phyloP scores from a whole-genome alignment of 2,329 filamentous ascomycete genomes.

The Orbilia quercus region DNA sequence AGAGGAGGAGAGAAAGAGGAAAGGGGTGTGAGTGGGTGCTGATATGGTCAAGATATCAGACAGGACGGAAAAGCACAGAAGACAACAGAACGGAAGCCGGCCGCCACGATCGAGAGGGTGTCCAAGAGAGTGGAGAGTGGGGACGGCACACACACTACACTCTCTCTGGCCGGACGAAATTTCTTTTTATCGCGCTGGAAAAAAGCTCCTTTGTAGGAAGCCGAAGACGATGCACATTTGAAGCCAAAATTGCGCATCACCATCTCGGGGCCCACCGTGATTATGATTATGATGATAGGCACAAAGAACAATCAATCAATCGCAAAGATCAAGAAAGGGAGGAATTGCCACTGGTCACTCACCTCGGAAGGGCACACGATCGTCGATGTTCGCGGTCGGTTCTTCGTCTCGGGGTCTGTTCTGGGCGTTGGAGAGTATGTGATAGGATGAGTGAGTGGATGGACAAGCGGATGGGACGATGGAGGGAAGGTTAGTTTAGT shows the following conservation, averaged over 20 bases:
- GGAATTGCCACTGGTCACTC: constrained; percentile 9
- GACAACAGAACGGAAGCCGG: constrained; percentile 29
- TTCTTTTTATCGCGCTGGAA: constrained; percentile 10
- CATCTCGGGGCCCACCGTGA: background rate
- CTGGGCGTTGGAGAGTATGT: background rate
- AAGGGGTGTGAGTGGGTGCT: constrained; percentile 16
- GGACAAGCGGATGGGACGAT: background rate
- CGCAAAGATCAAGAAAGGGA: background rate
- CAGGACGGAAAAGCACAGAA: constrained; percentile 10
- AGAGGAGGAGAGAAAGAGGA: constrained; percentile 16
- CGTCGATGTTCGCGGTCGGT: background rate
- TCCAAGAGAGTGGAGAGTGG: constrained; percentile 1
- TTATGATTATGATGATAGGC: background rate
- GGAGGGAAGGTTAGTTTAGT: background rate
- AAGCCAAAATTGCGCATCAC: background rate
- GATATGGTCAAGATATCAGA: background rate
- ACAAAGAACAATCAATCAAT: background rate
- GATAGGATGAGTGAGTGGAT: background rate
- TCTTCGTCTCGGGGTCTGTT: background rate
- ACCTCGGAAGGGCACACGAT: background rate
- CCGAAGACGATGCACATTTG: background rate
- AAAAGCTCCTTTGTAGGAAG: background rate
- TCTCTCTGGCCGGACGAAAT: background rate
- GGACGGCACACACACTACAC: constrained; percentile 3
- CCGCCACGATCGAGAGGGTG: background rate